Conservation (phyloP, 2,329 filamentous ascomycete genomes). For the Piedraia hortae region DNA sequence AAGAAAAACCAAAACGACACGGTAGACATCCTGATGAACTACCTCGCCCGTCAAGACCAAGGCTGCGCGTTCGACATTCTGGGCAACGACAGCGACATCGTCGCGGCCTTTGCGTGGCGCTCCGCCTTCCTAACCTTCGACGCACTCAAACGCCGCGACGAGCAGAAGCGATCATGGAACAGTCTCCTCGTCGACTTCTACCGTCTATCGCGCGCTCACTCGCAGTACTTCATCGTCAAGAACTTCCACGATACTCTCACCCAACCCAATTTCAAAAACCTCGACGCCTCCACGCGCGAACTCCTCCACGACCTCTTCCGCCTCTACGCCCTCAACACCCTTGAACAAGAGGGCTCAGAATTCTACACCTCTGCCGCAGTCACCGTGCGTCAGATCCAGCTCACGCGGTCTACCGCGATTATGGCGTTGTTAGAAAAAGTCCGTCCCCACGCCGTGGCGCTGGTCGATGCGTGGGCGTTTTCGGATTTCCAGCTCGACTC, state of each 20-base stretch:
- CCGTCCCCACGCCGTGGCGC: conserved; percentile 40
- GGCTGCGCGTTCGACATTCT: conserved; percentile 50
- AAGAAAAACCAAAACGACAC: conserved; percentile 40
- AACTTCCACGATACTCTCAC: conserved; percentile 44
- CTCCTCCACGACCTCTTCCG: conserved; percentile 40
- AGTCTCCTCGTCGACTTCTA: conserved; percentile 52
- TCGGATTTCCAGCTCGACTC: conserved; percentile 54
- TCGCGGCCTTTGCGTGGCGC: conserved; percentile 49
- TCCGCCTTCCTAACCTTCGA: conserved; percentile 49
- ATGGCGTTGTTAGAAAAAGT: conserved; percentile 45
- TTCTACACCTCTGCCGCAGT: conserved; percentile 45
- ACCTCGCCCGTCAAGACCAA: conserved; percentile 36
- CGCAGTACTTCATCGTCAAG: conserved; percentile 53
- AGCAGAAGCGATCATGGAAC: conserved; percentile 53
- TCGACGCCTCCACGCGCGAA: conserved; percentile 29
- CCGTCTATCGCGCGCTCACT: conserved; percentile 46
- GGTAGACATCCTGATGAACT: conserved; percentile 34
- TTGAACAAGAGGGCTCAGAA: conserved; percentile 41
- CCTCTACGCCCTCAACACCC: conserved; percentile 34
- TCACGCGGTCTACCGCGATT: conserved; percentile 37
- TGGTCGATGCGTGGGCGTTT: conserved; percentile 52
- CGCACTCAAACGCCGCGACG: conserved; percentile 43
- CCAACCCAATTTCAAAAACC: conserved; percentile 10
- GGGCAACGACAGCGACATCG: conserved; percentile 40
- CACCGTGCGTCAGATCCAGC: conserved; percentile 43